These are phyloP conservation scores for Spinellus fusiger DNA, from an alignment of 192 early-diverging fungal genomes.

Conservation along the genomic window DNA sequence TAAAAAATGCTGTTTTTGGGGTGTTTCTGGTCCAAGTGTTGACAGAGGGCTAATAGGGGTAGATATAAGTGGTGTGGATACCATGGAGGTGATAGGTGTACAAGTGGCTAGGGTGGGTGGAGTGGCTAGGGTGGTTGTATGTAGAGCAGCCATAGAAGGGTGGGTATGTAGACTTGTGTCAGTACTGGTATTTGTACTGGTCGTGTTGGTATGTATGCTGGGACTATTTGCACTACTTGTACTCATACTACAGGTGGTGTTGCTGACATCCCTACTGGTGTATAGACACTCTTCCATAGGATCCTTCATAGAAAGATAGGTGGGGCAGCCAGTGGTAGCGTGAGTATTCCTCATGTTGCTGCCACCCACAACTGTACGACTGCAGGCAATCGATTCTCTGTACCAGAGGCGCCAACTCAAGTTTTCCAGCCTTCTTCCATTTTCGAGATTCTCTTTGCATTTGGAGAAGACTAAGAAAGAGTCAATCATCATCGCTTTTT, in stretches of 20 bases:
- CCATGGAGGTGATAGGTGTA: background rate
- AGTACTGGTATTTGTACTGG: background rate
- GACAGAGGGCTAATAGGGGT: background rate
- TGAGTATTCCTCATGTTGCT: no score
- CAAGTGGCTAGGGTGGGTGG: background rate
- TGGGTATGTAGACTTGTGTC: no score
- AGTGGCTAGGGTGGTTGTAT: background rate
- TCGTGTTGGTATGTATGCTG: background rate
- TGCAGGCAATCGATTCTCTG: constrained; percentile 22
- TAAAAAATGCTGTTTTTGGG: background rate
- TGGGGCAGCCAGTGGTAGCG: no score
- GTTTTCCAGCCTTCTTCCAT: constrained; percentile 28
- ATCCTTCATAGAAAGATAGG: no score
- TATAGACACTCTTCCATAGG: no score
- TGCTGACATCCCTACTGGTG: no score
- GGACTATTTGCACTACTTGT: no score
- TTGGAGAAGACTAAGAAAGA: constrained; percentile 22
- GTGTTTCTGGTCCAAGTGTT: background rate
- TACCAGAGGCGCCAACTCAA: constrained; percentile 31
- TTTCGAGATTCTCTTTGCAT: constrained; percentile 25
- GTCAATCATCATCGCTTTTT: background rate
- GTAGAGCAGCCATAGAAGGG: background rate
- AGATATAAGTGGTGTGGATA: background rate
- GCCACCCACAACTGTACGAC: no score
- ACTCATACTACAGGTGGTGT: no score